Percentiles rank a stretch among this genome's conserved stretches.
Conservation (phyloP, 2,329 filamentous ascomycete genomes). For the Sordariomycetes sp. region DNA sequence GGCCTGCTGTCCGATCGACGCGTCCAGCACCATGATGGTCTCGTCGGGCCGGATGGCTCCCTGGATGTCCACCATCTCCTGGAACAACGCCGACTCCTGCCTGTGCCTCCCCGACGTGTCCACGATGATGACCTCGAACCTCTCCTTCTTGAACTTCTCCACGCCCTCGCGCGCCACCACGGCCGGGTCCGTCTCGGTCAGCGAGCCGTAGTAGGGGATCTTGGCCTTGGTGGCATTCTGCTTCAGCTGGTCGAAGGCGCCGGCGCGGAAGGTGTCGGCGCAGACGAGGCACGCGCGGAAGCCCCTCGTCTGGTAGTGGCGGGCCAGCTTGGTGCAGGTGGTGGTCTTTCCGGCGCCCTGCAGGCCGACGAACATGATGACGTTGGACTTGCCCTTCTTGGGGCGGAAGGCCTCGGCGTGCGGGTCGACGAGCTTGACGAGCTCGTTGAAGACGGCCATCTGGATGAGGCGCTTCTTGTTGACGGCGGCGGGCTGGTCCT, state of each 20-base stretch:
- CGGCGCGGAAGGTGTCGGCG: constrained; percentile 95
- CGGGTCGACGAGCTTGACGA: constrained; percentile 90
- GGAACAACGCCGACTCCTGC: constrained; percentile 89
- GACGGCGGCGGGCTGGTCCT: constrained; percentile 77
- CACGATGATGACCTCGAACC: constrained; percentile 96
- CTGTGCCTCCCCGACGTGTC: constrained; percentile 93
- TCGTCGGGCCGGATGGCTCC: constrained; percentile 78
- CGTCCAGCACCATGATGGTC: constrained; percentile 96
- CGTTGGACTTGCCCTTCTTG: constrained; percentile 90
- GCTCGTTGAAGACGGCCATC: constrained; percentile 93
- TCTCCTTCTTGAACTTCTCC: constrained; percentile 97
- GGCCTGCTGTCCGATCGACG: constrained; percentile 91
- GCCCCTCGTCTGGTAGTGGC: constrained; percentile 87
- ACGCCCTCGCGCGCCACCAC: constrained; percentile 92
- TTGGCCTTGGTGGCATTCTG: constrained; percentile 99
- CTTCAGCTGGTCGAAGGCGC: constrained; percentile 96
- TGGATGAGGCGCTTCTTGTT: constrained; percentile 99
- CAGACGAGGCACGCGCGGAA: constrained; percentile 92
- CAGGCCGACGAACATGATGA: constrained; percentile 99
- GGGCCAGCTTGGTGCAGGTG: constrained; percentile 90
- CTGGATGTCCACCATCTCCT: constrained; percentile 97
- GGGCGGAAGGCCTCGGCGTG: constrained; percentile 93
- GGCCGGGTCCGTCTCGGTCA: constrained; percentile 93
- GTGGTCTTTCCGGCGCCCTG: constrained; percentile 98
- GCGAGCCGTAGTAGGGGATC: constrained; percentile 94